Percentiles rank a stretch among this genome's conserved stretches.
These are phyloP conservation scores for Pneumocystis sp. DNA, from an alignment of 1,139 yeast genomes.

Conservation along the genomic window DNA sequence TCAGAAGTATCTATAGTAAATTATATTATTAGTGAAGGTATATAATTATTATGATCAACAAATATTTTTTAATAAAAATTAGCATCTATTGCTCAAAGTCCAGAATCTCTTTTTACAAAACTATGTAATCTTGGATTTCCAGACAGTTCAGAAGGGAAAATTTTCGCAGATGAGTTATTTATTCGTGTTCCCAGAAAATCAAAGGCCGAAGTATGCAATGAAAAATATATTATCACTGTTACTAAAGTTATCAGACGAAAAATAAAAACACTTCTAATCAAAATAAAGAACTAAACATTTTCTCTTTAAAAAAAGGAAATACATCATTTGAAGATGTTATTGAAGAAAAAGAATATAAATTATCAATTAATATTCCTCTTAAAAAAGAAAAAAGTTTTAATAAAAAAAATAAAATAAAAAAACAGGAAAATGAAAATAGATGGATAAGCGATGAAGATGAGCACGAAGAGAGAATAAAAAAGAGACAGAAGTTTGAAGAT, in stretches of 20 bases:
- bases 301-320: neutral
- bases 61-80: neutral
- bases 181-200: constrained; percentile 15
- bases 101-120: constrained; percentile 15
- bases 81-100: constrained; percentile 17
- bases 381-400: constrained; percentile 3
- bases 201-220: neutral
- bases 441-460: constrained; percentile 10
- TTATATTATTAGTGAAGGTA: constrained; percentile 10
- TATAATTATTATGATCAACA: neutral
- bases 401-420: constrained; percentile 3
- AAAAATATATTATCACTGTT: neutral
- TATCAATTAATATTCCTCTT: neutral
- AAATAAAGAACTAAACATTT: constrained; percentile 5
- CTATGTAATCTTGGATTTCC: constrained; percentile 22
- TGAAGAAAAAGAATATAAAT: constrained; percentile 7
- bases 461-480: constrained; percentile 4
- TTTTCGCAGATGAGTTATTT: constrained; percentile 20
- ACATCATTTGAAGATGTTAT: constrained; percentile 12
- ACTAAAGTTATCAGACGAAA: neutral
- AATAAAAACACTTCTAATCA: constrained; percentile 5
- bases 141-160: constrained; percentile 13
- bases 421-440: constrained; percentile 9
- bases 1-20: constrained; percentile 12
- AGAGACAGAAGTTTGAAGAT: neutral